Evolutionary conservation across 2,329 filamentous ascomycete genomes (phyloP), one percentile per base, ranked within the genome.

Genomic region (Phialophora macrospora): DNA sequence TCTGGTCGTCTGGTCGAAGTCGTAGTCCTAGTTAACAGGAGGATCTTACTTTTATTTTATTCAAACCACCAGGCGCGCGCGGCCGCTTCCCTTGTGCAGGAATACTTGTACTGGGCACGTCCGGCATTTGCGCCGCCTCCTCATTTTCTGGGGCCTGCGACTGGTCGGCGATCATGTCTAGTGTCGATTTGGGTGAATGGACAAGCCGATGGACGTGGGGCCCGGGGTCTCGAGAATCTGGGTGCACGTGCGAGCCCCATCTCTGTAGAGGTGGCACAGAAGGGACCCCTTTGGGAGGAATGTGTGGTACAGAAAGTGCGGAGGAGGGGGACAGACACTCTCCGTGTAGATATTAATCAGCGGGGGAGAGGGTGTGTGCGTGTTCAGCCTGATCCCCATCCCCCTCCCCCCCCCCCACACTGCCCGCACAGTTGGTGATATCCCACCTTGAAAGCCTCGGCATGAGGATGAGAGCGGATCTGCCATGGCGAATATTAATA

Each of bases 101-200:
- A 6, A 44, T 44, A 11, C 32, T 34, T 12, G 32, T 34, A 34
- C 32, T 30, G 30, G 30, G 30, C 30, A 9, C 30, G n/a, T 20
- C 52, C 58, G 58, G 58, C 58, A 60, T 60, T 60, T 60, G 46
- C 51, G 58, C 48, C 17, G 24, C 20, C 46, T 60, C 57, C 57
- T 60, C 58, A 54, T 52, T 28, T 28, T 38, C 14, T 28, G 28
- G 4, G 32, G 28, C 30, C 17, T 44, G 22, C 34, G 44, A 60
- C 44, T 54, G 58, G 57, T 55, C 51, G 26, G 8, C 17, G 4
- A 9, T 32, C 51, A 8, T 32, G 41, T n/a, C n/a, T 60, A 38
- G 48, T 30, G 46, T 60, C 28, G 32, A 38, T 60, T 60, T 60
- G 48, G 58, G 58, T 38, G 58, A 60, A 60, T 60, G 58, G 58